Base-by-base conservation (phyloP, 805 yeast genomes). In the Komagataella ulmi region DNA sequence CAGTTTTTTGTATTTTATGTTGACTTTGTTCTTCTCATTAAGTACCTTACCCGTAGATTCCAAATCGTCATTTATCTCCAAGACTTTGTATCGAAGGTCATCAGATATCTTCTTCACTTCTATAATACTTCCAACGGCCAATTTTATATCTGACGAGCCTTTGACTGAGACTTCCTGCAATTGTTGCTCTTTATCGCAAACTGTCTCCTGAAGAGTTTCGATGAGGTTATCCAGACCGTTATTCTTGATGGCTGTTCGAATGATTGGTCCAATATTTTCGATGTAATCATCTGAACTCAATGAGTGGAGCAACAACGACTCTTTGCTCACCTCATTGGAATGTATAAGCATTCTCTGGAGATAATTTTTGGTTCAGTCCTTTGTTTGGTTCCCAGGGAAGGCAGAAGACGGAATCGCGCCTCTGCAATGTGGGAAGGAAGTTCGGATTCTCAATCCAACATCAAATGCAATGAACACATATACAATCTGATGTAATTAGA, bases 261-360 rank as follows among this genome's bases (percentile, higher is more conserved):
- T 74, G 17, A 85, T 74, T 1, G 95, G 95, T 2, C 88, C 85
- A 54, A 88, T 73, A 63, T 85, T 88, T 56, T 88, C 95, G 45
- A 88, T 64, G 63, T 83, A 86, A 58, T 85, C 90, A 52, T 80
- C 85, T 2, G 85, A 77, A 48, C 72, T 66, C 36, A 76, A 61
- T 1, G 81, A 74, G 17, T 62, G 60, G 50, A 63, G 64, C 6
- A 63, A 59, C 49, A 63, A 49, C 23, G 63, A 53, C 43, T 60
- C 59, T 46, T 55, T 58, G 24, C 53, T 50, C 21, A 44, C 40
- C 40, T 30, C 40, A 30, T 30, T 30, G 40, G 40, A 10, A 30
- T 30, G 40, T 30, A 10, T 30, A 10, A 30, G 40, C 40, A 30
- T 30, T 30, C 40, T 30, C n/a, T 8, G 40, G 14, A 10, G 40